A percentile compares a stretch with the other conserved stretches of the same genome.
phyloP scores from a whole-genome alignment of 2,329 filamentous ascomycete species.

The Periconia digitata region DNA sequence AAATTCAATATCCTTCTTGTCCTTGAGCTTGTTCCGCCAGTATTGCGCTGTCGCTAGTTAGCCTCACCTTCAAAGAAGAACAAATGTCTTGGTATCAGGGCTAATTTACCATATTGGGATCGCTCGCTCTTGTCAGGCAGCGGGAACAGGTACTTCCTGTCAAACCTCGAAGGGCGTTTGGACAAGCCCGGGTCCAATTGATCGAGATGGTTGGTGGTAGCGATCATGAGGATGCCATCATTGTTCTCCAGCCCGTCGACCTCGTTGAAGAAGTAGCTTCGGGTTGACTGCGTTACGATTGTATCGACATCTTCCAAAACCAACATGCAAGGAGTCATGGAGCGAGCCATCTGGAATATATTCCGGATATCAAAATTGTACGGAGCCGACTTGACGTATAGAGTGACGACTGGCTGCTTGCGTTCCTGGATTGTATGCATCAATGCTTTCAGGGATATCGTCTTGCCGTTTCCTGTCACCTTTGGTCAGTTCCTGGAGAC shows the following conservation, averaged over 20 bases:
- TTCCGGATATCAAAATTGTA: conserved; percentile 29
- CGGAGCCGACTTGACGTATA: conserved; percentile 30
- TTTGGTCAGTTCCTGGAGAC: neutral
- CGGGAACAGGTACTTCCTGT: conserved; percentile 67
- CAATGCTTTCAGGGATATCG: conserved; percentile 48
- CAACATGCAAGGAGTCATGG: conserved; percentile 44
- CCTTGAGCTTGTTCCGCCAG: conserved; percentile 61
- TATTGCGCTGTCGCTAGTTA: conserved; percentile 43
- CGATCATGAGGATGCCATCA: conserved; percentile 47
- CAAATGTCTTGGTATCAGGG: neutral
- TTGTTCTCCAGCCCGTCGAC: conserved; percentile 46
- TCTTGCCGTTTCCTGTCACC: conserved; percentile 43
- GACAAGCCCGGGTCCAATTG: conserved; percentile 49
- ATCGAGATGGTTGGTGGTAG: conserved; percentile 44
- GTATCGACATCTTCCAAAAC: conserved; percentile 47
- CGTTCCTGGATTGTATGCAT: conserved; percentile 47
- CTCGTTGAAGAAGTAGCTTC: conserved; percentile 47
- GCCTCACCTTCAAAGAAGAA: conserved; percentile 6
- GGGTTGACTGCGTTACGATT: conserved; percentile 38
- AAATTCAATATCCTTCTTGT: conserved; percentile 62
- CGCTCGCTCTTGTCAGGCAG: conserved; percentile 59
- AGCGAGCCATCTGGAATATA: conserved; percentile 41
- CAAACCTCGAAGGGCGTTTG: conserved; percentile 67
- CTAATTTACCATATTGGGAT: conserved; percentile 55
- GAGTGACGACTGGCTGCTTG: conserved; percentile 29